Evolutionary conservation across 2,329 filamentous ascomycete species (phyloP).

Genomic region (Fonsecaea pedrosoi): DNA sequence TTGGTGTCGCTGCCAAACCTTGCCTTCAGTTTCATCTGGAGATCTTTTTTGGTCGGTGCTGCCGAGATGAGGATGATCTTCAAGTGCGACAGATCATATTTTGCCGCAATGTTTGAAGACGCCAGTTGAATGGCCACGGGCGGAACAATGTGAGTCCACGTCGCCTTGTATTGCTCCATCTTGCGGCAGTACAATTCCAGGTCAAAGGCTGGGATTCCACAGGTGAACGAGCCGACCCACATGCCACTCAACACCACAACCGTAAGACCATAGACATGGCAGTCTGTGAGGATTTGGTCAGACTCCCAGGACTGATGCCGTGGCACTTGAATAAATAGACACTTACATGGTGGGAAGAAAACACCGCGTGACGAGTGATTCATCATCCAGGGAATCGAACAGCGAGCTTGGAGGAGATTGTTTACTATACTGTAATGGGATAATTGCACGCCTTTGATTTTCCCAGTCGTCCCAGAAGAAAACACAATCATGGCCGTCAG

Average conservation of each 20-base stretch:
- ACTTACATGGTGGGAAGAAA: conserved; percentile 33
- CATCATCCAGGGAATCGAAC: conserved; percentile 22
- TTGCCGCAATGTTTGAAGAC: conserved; percentile 59
- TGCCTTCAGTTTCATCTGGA: conserved; percentile 58
- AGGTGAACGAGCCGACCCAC: conserved; percentile 54
- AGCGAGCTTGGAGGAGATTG: conserved; percentile 38
- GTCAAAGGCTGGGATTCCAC: conserved; percentile 65
- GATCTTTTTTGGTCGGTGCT: conserved; percentile 62
- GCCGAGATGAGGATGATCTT: conserved; percentile 59
- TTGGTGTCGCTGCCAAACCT: conserved; percentile 56
- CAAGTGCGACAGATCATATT: conserved; percentile 61
- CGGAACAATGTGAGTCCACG: conserved; percentile 64
- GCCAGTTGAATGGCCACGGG: conserved; percentile 66
- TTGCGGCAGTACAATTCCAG: conserved; percentile 62
- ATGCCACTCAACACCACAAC: conserved; percentile 57
- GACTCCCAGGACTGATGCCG: not conserved
- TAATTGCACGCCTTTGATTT: conserved; percentile 48
- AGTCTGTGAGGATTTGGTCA: conserved; percentile 31
- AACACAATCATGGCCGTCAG: conserved; percentile 40
- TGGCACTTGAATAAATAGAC: not conserved
- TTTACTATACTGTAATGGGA: conserved; percentile 54
- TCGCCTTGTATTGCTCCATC: conserved; percentile 58
- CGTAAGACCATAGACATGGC: conserved; percentile 55
- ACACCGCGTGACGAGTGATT: conserved; percentile 20
- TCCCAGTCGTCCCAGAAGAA: conserved; percentile 44